Evolutionary conservation across 2,329 filamentous ascomycete genomes (phyloP).

Genomic region (Fusarium redolens): DNA sequence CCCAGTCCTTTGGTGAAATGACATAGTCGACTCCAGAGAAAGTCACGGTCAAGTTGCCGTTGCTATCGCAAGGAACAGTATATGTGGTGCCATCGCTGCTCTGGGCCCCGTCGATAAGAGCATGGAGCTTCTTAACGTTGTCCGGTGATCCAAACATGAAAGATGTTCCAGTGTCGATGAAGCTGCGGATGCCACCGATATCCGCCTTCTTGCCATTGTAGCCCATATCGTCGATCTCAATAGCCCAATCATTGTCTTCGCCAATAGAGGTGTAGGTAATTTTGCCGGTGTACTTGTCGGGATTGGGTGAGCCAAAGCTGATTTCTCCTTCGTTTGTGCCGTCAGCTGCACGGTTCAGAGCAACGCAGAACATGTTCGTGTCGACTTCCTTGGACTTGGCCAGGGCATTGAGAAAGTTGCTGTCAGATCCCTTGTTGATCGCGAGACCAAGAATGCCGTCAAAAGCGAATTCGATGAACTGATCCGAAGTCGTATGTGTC

Average conservation of each 20-base stretch:
- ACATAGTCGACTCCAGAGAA: conserved; percentile 76
- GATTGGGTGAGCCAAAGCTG: conserved; percentile 78
- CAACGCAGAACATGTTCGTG: conserved; percentile 76
- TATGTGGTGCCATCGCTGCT: conserved; percentile 71
- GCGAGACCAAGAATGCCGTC: conserved; percentile 89
- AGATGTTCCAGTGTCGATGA: conserved; percentile 87
- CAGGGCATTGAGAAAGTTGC: conserved; percentile 76
- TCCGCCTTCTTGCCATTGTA: conserved; percentile 69
- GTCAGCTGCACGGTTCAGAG: conserved; percentile 74
- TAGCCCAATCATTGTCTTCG: conserved; percentile 74
- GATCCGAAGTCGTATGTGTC: conserved; percentile 75
- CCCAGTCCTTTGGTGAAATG: conserved; percentile 78
- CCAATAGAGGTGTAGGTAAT: conserved; percentile 73
- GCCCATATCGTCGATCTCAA: conserved; percentile 73
- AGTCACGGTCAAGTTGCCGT: conserved; percentile 68
- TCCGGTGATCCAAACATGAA: conserved; percentile 78
- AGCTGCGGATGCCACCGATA: conserved; percentile 69
- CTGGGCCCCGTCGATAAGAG: conserved; percentile 70
- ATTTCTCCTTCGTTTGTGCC: conserved; percentile 78
- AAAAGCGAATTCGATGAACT: conserved; percentile 84
- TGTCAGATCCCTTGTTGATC: conserved; percentile 67
- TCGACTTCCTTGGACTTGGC: conserved; percentile 65
- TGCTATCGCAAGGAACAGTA: conserved; percentile 78
- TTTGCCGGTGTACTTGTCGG: conserved; percentile 72
- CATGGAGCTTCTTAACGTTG: conserved; percentile 76